Conservation (phyloP, 441 rosid genomes). For the Aleurites moluccanus region DNA sequence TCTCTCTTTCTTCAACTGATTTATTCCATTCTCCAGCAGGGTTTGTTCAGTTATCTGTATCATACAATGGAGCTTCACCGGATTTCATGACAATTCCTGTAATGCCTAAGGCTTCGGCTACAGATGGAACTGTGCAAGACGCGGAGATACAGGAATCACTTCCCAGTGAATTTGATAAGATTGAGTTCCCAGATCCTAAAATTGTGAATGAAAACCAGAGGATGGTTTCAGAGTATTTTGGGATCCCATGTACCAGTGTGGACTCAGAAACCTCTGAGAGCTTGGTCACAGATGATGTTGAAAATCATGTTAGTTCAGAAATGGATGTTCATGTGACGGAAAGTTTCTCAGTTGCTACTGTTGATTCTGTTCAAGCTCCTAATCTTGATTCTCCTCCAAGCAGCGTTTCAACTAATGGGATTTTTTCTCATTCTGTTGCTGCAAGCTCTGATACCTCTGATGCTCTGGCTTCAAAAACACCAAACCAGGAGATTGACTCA, state of each 20-base stretch:
- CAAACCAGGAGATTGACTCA: slow-evolving; percentile 49
- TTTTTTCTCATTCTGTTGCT: slow-evolving; percentile 61
- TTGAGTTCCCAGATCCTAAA: slow-evolving; percentile 98
- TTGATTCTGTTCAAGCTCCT: slow-evolving; percentile 47
- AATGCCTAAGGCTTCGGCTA: slow-evolving; percentile 39
- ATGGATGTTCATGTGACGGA: slow-evolving; percentile 43
- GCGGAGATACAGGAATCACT: slow-evolving; percentile 47
- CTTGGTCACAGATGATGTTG: slow-evolving; percentile 57
- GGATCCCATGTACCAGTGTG: slow-evolving; percentile 50
- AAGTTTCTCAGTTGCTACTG: slow-evolving; percentile 46
- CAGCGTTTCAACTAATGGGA: slow-evolving; percentile 67
- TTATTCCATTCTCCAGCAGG: slow-evolving; percentile 97
- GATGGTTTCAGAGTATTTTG: slow-evolving; percentile 95
- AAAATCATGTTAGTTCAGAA: slow-evolving; percentile 50
- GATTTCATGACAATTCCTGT: slow-evolving; percentile 76
- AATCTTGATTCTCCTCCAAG: slow-evolving; percentile 81
- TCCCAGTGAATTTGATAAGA: slow-evolving; percentile 63
- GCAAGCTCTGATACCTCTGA: slow-evolving; percentile 62
- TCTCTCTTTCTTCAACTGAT: slow-evolving; percentile 95
- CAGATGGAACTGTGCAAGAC: slow-evolving; percentile 43
- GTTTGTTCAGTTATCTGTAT: slow-evolving; percentile 79
- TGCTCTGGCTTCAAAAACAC: slow-evolving; percentile 47
- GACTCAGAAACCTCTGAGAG: slow-evolving; percentile 71
- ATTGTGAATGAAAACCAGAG: slow-evolving; percentile 82
- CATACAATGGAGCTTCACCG: slow-evolving; percentile 80